Evolutionary conservation across 2,329 filamentous ascomycete species (phyloP), one percentile per base, ranked within the genome.

Genomic region (Trichoderma sp.): DNA sequence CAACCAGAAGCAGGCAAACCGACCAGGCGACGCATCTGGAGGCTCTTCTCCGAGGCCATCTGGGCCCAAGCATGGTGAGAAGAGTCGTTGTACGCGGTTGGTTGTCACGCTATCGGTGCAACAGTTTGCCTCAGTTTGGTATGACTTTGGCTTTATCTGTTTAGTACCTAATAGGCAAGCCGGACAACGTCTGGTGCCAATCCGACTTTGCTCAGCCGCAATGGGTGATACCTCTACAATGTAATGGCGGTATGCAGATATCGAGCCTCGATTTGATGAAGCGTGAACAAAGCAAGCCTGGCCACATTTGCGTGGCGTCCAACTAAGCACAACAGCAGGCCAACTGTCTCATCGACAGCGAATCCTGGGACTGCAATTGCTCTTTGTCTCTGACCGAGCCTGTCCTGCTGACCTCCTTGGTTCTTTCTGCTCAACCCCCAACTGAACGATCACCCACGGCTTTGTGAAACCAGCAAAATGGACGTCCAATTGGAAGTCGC

Each of bases 381-480:
- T 17, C 12, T 26, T 26, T 61, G 24, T 43, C 39, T 30, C 24
- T 60, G 45, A 51, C 47, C 58, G 58, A 34, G 14, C 34, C 17
- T 64, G 63, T 54, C 63, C 63, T 64, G 63, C 55, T 64, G 63
- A 64, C 63, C 45, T 14, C 24, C 10, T 45, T 7, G 3, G 17
- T 15, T 9, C 39, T 12, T 24, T 7, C 0, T 26, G 34, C 34
- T 39, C 14, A 39, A 39, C 10, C 34, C 14, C 34, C 34, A 39
- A 39, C 34, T 39, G 12, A 28, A 28, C 47, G 6, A 26, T 24
- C 12, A 50, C 47, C 52, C 12, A 39, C 34, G 21, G 21, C 39
- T 43, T 15, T 39, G 34, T 43, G 30, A 26, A 48, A 30, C 57
- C 21, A 51, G 17, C 57, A 51, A 51, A 51, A 61, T 52, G 21